phyloP scores from a whole-genome alignment of 768 basidiomycete species.

The Termitomyces sp. region DNA sequence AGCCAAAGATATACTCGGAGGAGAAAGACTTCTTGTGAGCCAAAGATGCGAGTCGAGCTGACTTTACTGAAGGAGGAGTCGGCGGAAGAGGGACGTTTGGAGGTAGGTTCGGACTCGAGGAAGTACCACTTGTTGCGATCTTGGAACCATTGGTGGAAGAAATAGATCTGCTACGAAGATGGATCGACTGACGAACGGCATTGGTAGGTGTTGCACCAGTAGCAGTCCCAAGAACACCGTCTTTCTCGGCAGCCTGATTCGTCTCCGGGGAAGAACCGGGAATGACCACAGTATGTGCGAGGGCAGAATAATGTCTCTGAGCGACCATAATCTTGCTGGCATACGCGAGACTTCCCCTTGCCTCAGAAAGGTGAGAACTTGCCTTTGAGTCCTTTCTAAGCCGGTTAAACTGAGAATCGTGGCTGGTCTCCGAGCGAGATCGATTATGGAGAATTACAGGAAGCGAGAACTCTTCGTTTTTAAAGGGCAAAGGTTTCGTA shows the following conservation, averaged over 20 bases:
- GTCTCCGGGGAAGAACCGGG: constrained; percentile 41
- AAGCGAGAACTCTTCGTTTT: constrained; percentile 45
- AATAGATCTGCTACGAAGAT: constrained; percentile 61
- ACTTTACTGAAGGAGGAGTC: constrained; percentile 65
- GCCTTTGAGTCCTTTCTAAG: constrained; percentile 49
- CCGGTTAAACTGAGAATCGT: constrained; percentile 54
- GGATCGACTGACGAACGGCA: constrained; percentile 31
- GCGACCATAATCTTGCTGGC: constrained; percentile 67
- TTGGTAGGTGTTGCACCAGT: constrained; percentile 32
- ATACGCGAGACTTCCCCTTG: constrained; percentile 47
- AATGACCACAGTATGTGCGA: constrained; percentile 63
- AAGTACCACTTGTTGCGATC: constrained; percentile 32
- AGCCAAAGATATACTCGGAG: constrained; percentile 60
- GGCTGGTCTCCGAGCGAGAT: constrained; percentile 54
- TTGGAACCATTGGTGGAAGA: constrained; percentile 44
- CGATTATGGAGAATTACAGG: constrained; percentile 43
- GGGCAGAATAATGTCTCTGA: constrained; percentile 67
- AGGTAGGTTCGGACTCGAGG: constrained; percentile 48
- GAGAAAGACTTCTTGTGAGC: constrained; percentile 63
- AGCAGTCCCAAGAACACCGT: constrained; percentile 30
- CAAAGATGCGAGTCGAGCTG: constrained; percentile 50
- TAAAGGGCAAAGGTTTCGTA: constrained; percentile 63
- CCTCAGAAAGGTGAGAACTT: constrained; percentile 50
- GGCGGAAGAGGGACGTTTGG: constrained; percentile 70
- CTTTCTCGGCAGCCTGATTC: constrained; percentile 26